Evolutionary conservation across 176 grass and related monocot species (phyloP).

Genomic region (Carex littledalei): DNA sequence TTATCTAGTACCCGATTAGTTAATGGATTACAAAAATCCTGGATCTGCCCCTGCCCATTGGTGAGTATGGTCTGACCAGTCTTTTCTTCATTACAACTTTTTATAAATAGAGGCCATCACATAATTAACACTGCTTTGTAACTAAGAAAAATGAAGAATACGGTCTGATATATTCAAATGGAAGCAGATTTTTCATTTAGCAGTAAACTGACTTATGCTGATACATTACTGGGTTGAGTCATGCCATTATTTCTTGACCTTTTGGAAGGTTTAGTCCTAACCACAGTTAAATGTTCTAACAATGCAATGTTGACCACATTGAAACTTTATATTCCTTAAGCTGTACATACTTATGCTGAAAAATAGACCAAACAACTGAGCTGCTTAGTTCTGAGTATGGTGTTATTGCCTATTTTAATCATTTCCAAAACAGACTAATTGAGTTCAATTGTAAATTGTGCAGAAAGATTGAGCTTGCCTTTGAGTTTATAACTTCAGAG

Average conservation of each 20-base stretch:
- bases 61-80: background rate
- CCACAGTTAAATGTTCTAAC: background rate
- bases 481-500: constrained; percentile 41
- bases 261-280: background rate
- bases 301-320: background rate
- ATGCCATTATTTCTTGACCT: background rate
- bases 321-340: background rate
- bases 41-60: background rate
- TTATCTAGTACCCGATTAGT: too few species aligned
- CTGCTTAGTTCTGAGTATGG: constrained; percentile 5
- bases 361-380: background rate
- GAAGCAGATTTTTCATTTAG: background rate
- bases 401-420: constrained; percentile 1
- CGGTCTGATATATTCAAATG: background rate
- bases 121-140: background rate
- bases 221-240: background rate
- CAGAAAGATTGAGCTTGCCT: constrained; percentile 77
- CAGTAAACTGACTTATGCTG: background rate
- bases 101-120: background rate
- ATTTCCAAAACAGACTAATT: constrained; percentile 5
- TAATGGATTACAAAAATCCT: too few species aligned
- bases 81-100: background rate
- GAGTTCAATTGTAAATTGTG: constrained; percentile 28
- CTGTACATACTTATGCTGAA: background rate
- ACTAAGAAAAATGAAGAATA: background rate